These are phyloP conservation scores for Fusarium zealandicum DNA, from an alignment of 2,329 filamentous ascomycete species.

Conservation along the genomic window DNA sequence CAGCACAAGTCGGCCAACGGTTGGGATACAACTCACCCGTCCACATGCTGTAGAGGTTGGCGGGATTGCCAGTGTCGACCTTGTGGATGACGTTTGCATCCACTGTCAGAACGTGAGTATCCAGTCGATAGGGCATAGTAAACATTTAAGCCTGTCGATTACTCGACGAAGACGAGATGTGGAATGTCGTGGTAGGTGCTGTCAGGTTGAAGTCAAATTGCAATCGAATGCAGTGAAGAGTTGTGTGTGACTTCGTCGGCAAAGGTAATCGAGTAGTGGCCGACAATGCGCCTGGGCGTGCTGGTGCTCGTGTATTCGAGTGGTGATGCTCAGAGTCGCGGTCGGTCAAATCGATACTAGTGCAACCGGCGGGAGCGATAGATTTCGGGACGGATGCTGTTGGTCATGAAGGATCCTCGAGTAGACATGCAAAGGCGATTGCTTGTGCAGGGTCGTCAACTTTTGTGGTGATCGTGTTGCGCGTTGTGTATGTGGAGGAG, in stretches of 20 bases:
- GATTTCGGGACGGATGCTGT: slow-evolving; percentile 33
- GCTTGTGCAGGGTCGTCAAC: slow-evolving; percentile 19
- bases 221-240: slow-evolving; percentile 8
- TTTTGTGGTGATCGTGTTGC: slow-evolving; percentile 21
- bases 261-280: slow-evolving; percentile 25
- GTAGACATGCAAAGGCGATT: slow-evolving; percentile 33
- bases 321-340: slow-evolving; percentile 9
- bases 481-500: slow-evolving; percentile 35
- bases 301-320: slow-evolving; percentile 7
- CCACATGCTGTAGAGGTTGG: slow-evolving; percentile 97
- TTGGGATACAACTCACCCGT: slow-evolving; percentile 72
- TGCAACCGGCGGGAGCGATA: slow-evolving; percentile 24
- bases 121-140: slow-evolving; percentile 82
- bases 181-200: slow-evolving; percentile 15
- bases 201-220: slow-evolving; percentile 14
- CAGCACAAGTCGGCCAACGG: slow-evolving; percentile 37
- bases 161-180: slow-evolving; percentile 44
- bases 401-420: slow-evolving; percentile 37
- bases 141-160: slow-evolving; percentile 47
- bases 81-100: slow-evolving; percentile 92
- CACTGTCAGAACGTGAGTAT: slow-evolving; percentile 87
- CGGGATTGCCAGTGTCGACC: slow-evolving; percentile 90
- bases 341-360: slow-evolving; percentile 28
- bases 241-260: slow-evolving; percentile 28
- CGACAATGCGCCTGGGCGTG: slow-evolving; percentile 34